phyloP scores from a whole-genome alignment of 169 alveolate genomes.

The Plasmodium inui region DNA sequence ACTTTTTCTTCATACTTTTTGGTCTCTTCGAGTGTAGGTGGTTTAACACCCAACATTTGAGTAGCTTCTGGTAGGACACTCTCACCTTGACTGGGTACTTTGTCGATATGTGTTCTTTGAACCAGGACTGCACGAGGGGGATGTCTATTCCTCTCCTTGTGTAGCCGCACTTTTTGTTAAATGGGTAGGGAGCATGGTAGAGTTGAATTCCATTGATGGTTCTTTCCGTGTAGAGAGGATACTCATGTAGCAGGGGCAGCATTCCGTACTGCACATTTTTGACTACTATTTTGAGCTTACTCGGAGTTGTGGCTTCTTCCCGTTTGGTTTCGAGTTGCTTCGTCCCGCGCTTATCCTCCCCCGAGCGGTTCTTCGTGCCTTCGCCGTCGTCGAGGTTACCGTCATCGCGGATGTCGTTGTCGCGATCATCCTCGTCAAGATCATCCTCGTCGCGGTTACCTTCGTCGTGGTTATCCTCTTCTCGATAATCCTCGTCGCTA shows the following conservation, averaged over 20 bases:
- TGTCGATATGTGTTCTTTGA: conserved; percentile 97
- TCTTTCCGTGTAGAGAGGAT: conserved; percentile 81
- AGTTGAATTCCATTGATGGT: conserved; percentile 84
- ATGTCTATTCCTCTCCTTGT: conserved; percentile 97
- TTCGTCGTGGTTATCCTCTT: not conserved
- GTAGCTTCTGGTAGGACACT: conserved; percentile 97
- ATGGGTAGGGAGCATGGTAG: conserved; percentile 99
- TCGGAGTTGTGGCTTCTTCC: not conserved
- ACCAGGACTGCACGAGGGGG: conserved; percentile 98
- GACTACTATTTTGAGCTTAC: not conserved
- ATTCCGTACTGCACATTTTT: conserved; percentile 67
- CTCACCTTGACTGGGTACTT: conserved; percentile 99
- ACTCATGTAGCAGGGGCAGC: conserved; percentile 77
- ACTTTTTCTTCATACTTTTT: conserved; percentile 94
- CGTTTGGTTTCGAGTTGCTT: not conserved
- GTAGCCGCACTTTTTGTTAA: conserved; percentile 96
- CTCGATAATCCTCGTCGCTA: not conserved
- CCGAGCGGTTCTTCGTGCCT: not conserved
- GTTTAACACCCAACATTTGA: conserved; percentile 98
- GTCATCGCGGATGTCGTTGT: too few relatives aligned
- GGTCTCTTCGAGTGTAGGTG: conserved; percentile 95
- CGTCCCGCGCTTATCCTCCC: not conserved
- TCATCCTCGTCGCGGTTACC: too few relatives aligned
- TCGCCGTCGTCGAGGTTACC: not conserved
- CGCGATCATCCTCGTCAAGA: too few relatives aligned